Evolutionary conservation across 352 stramenopile species (phyloP).

Genomic region (Thraustotheca clavata): DNA sequence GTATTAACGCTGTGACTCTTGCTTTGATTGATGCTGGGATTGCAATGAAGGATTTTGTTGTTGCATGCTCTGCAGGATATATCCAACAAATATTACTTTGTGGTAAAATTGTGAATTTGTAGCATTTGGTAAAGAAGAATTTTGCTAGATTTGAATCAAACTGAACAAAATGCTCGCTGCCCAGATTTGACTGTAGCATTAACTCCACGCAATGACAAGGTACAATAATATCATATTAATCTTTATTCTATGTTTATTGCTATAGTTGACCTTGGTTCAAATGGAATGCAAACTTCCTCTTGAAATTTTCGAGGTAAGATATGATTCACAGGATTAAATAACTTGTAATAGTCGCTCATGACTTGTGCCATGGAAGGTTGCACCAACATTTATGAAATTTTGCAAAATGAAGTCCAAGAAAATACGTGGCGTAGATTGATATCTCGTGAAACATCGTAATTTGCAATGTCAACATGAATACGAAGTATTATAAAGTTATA

Average conservation of each 20-base stretch:
- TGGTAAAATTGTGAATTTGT: constrained; percentile 32
- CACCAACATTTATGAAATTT: constrained; percentile 76
- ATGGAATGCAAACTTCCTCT: constrained; percentile 87
- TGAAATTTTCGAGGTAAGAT: constrained; percentile 67
- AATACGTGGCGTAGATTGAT: constrained; percentile 70
- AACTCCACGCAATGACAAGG: constrained; percentile 77
- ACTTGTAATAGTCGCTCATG: constrained; percentile 49
- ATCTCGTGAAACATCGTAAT: constrained; percentile 8
- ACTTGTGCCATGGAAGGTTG: constrained; percentile 64
- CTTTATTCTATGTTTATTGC: background rate
- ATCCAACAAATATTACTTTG: constrained; percentile 84
- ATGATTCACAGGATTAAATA: background rate
- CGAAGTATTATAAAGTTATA: constrained; percentile 8
- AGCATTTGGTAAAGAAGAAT: background rate
- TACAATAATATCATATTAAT: background rate
- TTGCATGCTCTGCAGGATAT: constrained; percentile 82
- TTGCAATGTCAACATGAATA: background rate
- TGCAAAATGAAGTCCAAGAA: constrained; percentile 80
- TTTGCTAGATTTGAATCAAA: constrained; percentile 80
- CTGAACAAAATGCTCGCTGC: constrained; percentile 78
- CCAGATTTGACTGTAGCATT: constrained; percentile 83
- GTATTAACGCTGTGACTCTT: constrained; percentile 86
- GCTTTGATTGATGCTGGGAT: constrained; percentile 89
- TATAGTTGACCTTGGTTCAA: constrained; percentile 74
- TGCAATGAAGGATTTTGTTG: constrained; percentile 87